Evolutionary conservation across 2,329 filamentous ascomycete genomes (phyloP).

Genomic region (Cytospora schulzeri): DNA sequence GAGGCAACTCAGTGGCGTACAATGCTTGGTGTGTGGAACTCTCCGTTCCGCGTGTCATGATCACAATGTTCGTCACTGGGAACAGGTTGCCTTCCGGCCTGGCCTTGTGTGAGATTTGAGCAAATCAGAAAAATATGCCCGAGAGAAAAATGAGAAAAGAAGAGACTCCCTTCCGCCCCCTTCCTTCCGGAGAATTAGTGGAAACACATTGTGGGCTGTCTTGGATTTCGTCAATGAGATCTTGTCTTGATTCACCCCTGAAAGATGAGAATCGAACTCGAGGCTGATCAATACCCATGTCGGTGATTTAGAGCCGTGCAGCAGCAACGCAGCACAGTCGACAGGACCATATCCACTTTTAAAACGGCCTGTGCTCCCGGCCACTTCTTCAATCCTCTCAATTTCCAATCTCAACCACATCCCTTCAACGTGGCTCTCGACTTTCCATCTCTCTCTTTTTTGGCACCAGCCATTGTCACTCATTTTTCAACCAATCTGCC

Average conservation of each 20-base stretch:
- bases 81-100: slow-evolving; percentile 1
- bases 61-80: slow-evolving; percentile 4
- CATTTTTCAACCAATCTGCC: slow-evolving; percentile 46
- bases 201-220: slow-evolving; percentile 24
- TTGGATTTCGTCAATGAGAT: slow-evolving; percentile 25
- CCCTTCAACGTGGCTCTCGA: slow-evolving; percentile 24
- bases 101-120: slow-evolving; percentile 9
- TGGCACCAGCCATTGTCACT: slow-evolving; percentile 59
- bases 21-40: slow-evolving; percentile 19
- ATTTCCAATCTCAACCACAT: slow-evolving; percentile 23
- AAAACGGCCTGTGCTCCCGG: slow-evolving; percentile 30
- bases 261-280: slow-evolving; percentile 29
- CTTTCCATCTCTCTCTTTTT: slow-evolving; percentile 35
- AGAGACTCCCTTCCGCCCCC: slow-evolving; percentile 31
- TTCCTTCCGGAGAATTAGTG: slow-evolving; percentile 26
- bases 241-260: slow-evolving; percentile 29
- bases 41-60: slow-evolving; percentile 11
- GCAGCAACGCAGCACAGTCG: slow-evolving; percentile 27
- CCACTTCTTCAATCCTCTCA: slow-evolving; percentile 28
- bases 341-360: slow-evolving; percentile 26
- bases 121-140: slow-evolving; percentile 18
- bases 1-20: slow-evolving; percentile 15
- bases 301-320: slow-evolving; percentile 29
- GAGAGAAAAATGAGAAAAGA: slow-evolving; percentile 20
- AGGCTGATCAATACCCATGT: slow-evolving; percentile 30